A percentile compares a stretch with the other conserved stretches of the same genome.
Conservation (phyloP, 169 alveolate species). For the Sarcocystis neurona region DNA sequence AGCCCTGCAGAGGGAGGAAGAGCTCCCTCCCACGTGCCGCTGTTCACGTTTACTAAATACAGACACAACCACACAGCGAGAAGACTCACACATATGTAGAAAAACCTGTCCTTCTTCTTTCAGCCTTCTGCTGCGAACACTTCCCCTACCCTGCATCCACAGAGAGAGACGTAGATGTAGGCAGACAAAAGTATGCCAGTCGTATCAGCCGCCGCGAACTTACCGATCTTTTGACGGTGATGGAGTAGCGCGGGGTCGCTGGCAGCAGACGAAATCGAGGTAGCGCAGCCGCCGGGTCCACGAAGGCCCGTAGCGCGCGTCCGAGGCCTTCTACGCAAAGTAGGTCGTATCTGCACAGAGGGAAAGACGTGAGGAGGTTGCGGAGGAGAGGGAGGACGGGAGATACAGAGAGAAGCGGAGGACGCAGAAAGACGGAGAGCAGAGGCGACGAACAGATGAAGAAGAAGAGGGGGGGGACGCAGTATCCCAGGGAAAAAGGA, state of each 20-base stretch:
- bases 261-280: slow-evolving; percentile 15
- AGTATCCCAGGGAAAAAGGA: too few relatives aligned
- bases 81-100: too few relatives aligned
- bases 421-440: neutral
- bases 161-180: neutral
- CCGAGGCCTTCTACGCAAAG: slow-evolving; percentile 91
- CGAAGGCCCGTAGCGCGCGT: slow-evolving; percentile 71
- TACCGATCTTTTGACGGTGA: slow-evolving; percentile 3
- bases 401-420: neutral
- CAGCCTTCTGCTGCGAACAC: too few relatives aligned
- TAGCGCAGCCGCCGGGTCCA: slow-evolving; percentile 35
- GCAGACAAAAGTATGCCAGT: neutral
- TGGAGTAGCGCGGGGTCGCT: slow-evolving; percentile 18
- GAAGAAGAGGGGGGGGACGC: too few relatives aligned
- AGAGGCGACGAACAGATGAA: too few relatives aligned
- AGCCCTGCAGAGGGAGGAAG: too few relatives aligned
- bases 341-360: slow-evolving; percentile 80
- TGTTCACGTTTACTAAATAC: too few relatives aligned
- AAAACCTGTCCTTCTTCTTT: too few relatives aligned
- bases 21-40: too few relatives aligned
- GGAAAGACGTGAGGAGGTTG: neutral
- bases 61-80: too few relatives aligned
- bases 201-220: neutral
- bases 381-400: neutral
- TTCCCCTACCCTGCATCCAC: neutral